A percentile compares a stretch with the other conserved stretches of the same genome.
Conservation (phyloP, 2,329 filamentous ascomycete genomes). For the Pyrenochaeta sp. region DNA sequence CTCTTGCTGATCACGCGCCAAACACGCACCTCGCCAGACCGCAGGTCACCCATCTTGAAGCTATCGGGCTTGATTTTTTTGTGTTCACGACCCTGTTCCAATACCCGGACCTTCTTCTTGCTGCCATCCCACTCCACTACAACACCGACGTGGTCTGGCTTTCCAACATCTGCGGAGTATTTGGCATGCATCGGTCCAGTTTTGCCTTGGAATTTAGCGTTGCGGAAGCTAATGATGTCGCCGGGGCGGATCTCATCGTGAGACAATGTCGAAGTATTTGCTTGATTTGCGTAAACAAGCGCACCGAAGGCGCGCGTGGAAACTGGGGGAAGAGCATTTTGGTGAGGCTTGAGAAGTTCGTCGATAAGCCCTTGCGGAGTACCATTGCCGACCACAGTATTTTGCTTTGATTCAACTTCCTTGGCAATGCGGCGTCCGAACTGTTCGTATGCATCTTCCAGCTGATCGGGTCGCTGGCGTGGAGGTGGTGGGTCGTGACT, state of each 20-base stretch:
- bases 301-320: conserved; percentile 92
- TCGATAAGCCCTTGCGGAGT: conserved; percentile 78
- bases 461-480: conserved; percentile 85
- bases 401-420: conserved; percentile 74
- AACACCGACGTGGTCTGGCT: conserved; percentile 85
- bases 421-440: conserved; percentile 82
- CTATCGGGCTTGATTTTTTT: conserved; percentile 94
- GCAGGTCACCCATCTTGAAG: conserved; percentile 89
- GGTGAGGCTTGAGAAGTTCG: conserved; percentile 77
- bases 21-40: conserved; percentile 94
- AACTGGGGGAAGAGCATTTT: conserved; percentile 78
- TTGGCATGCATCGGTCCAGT: conserved; percentile 95
- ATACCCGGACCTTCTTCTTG: conserved; percentile 95
- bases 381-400: conserved; percentile 83
- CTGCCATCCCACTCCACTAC: conserved; percentile 98
- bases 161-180: conserved; percentile 87
- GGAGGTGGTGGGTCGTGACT: conserved; percentile 84
- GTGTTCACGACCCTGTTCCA: conserved; percentile 93
- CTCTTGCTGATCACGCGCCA: conserved; percentile 93
- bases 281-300: conserved; percentile 91
- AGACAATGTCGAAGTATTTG: conserved; percentile 88
- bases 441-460: conserved; percentile 82
- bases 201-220: conserved; percentile 93
- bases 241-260: conserved; percentile 92
- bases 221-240: conserved; percentile 91